These are phyloP conservation scores for Geranium incanum DNA, from an alignment of 441 rosid genomes.

Conservation along the genomic window DNA sequence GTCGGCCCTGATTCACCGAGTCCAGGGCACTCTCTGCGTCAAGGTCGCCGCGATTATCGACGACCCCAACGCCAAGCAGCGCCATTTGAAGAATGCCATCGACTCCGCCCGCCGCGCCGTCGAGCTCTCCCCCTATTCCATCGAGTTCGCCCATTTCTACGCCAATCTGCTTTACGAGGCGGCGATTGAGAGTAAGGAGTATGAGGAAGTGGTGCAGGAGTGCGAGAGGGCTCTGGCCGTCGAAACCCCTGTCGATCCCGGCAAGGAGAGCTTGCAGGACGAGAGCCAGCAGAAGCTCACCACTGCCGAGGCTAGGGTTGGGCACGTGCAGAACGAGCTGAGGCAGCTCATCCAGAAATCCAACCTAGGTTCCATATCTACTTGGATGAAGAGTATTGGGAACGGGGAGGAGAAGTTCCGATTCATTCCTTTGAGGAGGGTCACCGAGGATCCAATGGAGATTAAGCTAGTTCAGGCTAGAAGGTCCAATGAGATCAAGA, in stretches of 20 bases:
- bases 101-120: conserved; percentile 66
- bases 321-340: conserved; percentile 66
- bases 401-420: conserved; percentile 74
- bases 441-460: conserved; percentile 81
- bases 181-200: conserved; percentile 68
- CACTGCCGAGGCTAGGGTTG: conserved; percentile 63
- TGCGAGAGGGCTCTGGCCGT: conserved; percentile 73
- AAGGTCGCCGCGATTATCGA: conserved; percentile 74
- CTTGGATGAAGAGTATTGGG: conserved; percentile 75
- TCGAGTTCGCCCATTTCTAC: conserved; percentile 75
- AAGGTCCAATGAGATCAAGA: conserved; percentile 87
- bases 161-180: conserved; percentile 75
- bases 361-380: conserved; percentile 55
- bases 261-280: conserved; percentile 70
- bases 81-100: conserved; percentile 55
- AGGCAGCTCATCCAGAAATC: conserved; percentile 65
- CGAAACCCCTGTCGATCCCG: conserved; percentile 75
- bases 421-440: conserved; percentile 59
- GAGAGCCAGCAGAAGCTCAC: conserved; percentile 74
- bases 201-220: conserved; percentile 71
- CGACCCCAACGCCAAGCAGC: conserved; percentile 59
- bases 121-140: conserved; percentile 62
- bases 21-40: conserved; percentile 72
- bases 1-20: conserved; percentile 61
- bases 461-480: conserved; percentile 54